Evolutionary conservation across 352 stramenopile species (phyloP).

Genomic region (Lagenidium giganteum): DNA sequence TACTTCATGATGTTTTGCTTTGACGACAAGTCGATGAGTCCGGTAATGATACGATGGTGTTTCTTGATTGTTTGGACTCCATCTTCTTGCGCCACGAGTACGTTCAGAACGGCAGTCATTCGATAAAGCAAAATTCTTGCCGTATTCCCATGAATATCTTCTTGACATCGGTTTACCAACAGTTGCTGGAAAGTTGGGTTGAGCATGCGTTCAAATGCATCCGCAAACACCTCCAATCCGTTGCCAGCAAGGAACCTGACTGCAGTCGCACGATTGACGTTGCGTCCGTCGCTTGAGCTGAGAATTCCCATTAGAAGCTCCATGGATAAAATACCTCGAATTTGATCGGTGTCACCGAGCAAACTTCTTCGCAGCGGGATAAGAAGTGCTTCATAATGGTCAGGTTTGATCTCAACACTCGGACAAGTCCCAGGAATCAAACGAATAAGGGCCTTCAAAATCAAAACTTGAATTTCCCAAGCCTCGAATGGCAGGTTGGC

Average conservation of each 20-base stretch:
- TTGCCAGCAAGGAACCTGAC: conserved; percentile 48
- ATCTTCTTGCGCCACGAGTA: conserved; percentile 29
- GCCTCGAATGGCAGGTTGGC: no score
- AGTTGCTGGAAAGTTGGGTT: conserved; percentile 65
- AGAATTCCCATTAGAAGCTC: conserved; percentile 66
- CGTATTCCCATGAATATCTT: no score
- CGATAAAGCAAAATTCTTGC: conserved; percentile 64
- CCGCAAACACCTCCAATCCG: conserved; percentile 40
- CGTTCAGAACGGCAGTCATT: conserved; percentile 57
- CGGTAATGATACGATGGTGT: conserved; percentile 52
- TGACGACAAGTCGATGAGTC: conserved; percentile 52
- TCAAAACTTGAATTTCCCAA: conserved; percentile 76
- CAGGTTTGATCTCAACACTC: conserved; percentile 41
- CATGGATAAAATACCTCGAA: conserved; percentile 66
- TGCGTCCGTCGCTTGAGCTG: conserved; percentile 32
- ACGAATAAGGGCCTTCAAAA: conserved; percentile 62
- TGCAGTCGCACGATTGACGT: conserved; percentile 51
- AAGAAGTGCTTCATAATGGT: conserved; percentile 60
- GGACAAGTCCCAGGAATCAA: conserved; percentile 53
- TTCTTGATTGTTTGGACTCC: conserved; percentile 45
- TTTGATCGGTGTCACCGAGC: conserved; percentile 67
- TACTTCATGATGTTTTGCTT: conserved; percentile 55
- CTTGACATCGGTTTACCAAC: no score
- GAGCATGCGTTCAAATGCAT: conserved; percentile 68
- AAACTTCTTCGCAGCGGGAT: conserved; percentile 55